These are phyloP conservation scores for Ceratocystis lukuohia DNA, from an alignment of 2,329 filamentous ascomycete genomes.

Conservation along the genomic window DNA sequence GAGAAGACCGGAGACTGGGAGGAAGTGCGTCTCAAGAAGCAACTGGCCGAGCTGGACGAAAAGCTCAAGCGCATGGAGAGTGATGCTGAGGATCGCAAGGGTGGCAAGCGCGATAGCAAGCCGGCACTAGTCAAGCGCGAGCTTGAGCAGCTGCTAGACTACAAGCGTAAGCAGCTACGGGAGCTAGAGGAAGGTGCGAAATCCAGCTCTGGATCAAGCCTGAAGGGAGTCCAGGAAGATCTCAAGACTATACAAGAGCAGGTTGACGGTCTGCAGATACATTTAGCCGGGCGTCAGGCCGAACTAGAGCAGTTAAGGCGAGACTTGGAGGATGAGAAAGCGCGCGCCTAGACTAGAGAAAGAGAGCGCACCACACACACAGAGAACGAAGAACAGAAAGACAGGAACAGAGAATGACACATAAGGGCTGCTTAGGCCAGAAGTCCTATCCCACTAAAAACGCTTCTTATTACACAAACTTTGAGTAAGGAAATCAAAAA, in stretches of 20 bases:
- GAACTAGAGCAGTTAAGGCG: slow-evolving; percentile 61
- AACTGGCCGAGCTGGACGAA: slow-evolving; percentile 75
- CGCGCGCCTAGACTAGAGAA: slow-evolving; percentile 29
- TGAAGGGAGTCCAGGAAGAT: slow-evolving; percentile 73
- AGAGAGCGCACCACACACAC: slow-evolving; percentile 1
- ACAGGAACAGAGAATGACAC: background rate
- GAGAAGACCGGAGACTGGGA: slow-evolving; percentile 93
- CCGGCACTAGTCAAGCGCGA: slow-evolving; percentile 89
- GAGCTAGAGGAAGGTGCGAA: slow-evolving; percentile 61
- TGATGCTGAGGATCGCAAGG: slow-evolving; percentile 49
- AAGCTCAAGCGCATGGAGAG: slow-evolving; percentile 76
- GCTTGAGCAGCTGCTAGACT: slow-evolving; percentile 84
- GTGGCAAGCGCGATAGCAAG: slow-evolving; percentile 59
- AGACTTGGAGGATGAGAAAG: slow-evolving; percentile 80
- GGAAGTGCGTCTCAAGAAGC: slow-evolving; percentile 86
- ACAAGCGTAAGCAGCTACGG: slow-evolving; percentile 69
- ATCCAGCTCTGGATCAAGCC: slow-evolving; percentile 46
- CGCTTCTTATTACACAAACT: background rate
- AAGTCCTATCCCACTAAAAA: background rate
- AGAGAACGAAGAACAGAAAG: background rate
- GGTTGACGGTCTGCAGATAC: slow-evolving; percentile 75
- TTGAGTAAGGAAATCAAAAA: background rate
- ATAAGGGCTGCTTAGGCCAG: background rate
- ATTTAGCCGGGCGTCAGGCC: slow-evolving; percentile 63
- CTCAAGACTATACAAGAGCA: slow-evolving; percentile 85